Base-by-base conservation (phyloP, 2,329 filamentous ascomycete genomes). In the Cladosporium austrohemisphaericum region DNA sequence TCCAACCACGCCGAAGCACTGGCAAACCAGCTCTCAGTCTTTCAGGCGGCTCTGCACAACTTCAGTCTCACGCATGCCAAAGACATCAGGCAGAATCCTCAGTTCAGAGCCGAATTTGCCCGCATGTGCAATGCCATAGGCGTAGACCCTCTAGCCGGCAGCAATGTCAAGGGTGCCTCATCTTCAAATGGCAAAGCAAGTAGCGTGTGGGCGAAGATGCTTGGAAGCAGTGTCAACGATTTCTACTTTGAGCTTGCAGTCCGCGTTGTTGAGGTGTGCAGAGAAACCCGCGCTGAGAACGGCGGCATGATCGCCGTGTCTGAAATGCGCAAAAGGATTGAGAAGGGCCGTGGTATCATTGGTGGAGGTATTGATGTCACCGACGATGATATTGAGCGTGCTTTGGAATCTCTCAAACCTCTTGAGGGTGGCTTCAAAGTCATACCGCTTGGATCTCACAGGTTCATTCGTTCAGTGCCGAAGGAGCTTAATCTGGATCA, bases 171-270 rank as follows among this genome's bases (percentile, higher is more conserved):
- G 57, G 60, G 65, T 32, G 56, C 56, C 22, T 57, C 61, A 45
- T 50, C 56, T 55, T 66, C 72, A 11, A 72, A 68, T 28, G 75
- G 73, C 5, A 72, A 74, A 14, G 75, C 71, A 1, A 80, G 81
- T 14, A 93, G 85, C 51, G 83, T 96, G 52, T 97, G 93, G 92
- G 86, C 89, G 7, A 91, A 96, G 73, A 81, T 97, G 55, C 78
- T 97, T 16, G 93, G 93, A 23, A 82, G 86, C 52, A 90, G 84
- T 60, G 91, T 98, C 59, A 95, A 96, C 66, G 93, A 98, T 68
- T 98, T 98, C 66, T 98, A 97, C 72, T 97, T 97, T 68, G 92
- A 95, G 73, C 81, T 98, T 37, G 93, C 90, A 1, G 92, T 97
- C n/a, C 80, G 88, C 41, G 87, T 97, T 1, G 93, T 98, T 5